These are phyloP conservation scores for Aethionema arabicum DNA, from an alignment of 345 rosid genomes.

Conservation along the genomic window DNA sequence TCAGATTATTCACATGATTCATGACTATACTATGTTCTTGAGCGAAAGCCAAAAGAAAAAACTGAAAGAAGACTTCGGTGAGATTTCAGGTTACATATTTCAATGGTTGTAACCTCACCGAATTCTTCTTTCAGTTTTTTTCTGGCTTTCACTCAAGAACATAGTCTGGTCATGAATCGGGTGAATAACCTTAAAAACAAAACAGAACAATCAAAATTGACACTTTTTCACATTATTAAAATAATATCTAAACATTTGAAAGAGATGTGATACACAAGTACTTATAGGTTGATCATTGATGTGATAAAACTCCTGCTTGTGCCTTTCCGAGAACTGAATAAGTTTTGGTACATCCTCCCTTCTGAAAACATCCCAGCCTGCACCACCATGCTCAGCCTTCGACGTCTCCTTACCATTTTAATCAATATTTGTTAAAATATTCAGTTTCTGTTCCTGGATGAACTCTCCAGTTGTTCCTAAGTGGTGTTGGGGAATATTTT, in stretches of 20 bases:
- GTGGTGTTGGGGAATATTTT: too few relatives aligned
- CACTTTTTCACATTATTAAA: too few relatives aligned
- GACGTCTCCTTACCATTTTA: too few relatives aligned
- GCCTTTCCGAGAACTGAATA: constrained; percentile 51
- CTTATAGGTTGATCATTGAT: too few relatives aligned
- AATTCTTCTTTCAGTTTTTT: constrained; percentile 59
- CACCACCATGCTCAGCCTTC: constrained; percentile 38
- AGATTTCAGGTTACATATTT: too few relatives aligned
- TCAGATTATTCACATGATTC: constrained; percentile 69
- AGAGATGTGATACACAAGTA: too few relatives aligned
- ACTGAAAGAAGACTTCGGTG: constrained; percentile 77
- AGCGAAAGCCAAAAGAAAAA: constrained; percentile 58
- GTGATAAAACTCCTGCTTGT: constrained; percentile 62
- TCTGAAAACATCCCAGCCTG: constrained; percentile 60
- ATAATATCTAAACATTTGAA: too few relatives aligned
- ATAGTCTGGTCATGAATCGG: constrained; percentile 65
- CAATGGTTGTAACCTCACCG: constrained; percentile 46
- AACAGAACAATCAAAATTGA: constrained; percentile 52
- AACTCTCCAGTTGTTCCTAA: too few relatives aligned
- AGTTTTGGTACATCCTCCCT: constrained; percentile 62
- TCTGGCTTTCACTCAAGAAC: constrained; percentile 51
- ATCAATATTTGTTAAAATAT: not conserved
- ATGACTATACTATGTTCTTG: constrained; percentile 73
- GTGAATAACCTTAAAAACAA: constrained; percentile 49
- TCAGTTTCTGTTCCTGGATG: not conserved